Conservation (phyloP, 2,329 filamentous ascomycete genomes). For the Cercospora janseana region DNA sequence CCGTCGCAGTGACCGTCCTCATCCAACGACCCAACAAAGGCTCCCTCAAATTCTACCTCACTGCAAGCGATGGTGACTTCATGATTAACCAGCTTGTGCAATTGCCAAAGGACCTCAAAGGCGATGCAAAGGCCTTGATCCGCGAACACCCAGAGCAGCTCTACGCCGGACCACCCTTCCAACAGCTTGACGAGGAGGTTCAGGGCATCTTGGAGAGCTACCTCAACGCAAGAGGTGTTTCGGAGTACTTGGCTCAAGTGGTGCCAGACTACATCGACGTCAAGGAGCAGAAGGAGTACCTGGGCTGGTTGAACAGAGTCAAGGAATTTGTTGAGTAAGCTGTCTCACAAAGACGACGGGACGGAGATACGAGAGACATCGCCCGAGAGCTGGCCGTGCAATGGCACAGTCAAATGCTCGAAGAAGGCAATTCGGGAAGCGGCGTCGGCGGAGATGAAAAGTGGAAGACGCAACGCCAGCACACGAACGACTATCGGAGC, state of each 20-base stretch:
- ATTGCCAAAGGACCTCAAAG: conserved; percentile 72
- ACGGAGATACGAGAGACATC: neutral
- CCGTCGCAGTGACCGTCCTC: conserved; percentile 79
- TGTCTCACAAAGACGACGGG: neutral
- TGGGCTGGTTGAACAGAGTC: conserved; percentile 80
- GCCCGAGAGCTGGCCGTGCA: conserved; percentile 1
- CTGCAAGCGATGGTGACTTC: conserved; percentile 81
- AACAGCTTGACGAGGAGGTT: conserved; percentile 92
- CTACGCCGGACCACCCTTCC: conserved; percentile 90
- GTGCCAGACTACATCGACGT: conserved; percentile 94
- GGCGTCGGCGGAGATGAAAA: neutral
- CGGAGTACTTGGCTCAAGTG: conserved; percentile 81
- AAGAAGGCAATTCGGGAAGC: neutral
- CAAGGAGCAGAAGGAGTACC: conserved; percentile 98
- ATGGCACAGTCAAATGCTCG: neutral
- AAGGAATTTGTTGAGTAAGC: conserved; percentile 73
- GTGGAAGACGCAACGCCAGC: neutral
- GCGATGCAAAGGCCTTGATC: conserved; percentile 66
- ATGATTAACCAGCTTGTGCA: conserved; percentile 88
- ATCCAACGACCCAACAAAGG: conserved; percentile 85
- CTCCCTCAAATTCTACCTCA: conserved; percentile 80
- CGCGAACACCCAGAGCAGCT: conserved; percentile 62
- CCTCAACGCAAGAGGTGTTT: conserved; percentile 90
- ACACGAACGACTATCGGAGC: neutral
- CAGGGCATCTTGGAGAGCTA: conserved; percentile 90